Conservation (phyloP, 1,139 yeast species). For the Suhomyces chickasaworum region DNA sequence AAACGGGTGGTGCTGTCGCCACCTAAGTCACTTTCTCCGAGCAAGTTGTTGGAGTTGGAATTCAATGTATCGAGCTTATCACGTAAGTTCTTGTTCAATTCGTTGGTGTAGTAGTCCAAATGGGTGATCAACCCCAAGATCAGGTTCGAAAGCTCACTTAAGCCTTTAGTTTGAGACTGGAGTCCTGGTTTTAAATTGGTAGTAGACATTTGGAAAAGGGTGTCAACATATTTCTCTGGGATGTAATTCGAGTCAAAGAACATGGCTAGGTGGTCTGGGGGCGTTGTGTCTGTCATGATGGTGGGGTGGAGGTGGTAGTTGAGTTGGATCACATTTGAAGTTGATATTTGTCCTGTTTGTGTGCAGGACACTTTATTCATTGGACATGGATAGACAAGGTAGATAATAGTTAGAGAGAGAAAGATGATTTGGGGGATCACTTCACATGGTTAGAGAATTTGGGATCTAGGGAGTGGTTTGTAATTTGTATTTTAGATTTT, state of each 20-base stretch:
- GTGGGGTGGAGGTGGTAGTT: too few relatives aligned
- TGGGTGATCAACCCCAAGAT: slow-evolving; percentile 52
- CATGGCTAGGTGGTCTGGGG: slow-evolving; percentile 28
- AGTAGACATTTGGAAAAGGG: slow-evolving; percentile 31
- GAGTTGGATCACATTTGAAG: neutral
- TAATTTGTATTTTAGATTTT: too few relatives aligned
- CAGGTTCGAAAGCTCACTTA: slow-evolving; percentile 29
- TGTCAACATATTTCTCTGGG: slow-evolving; percentile 41
- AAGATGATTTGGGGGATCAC: too few relatives aligned
- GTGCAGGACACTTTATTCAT: neutral
- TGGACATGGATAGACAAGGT: too few relatives aligned
- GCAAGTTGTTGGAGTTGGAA: slow-evolving; percentile 18
- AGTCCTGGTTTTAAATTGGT: slow-evolving; percentile 1
- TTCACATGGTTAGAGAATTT: too few relatives aligned
- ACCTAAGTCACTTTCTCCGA: slow-evolving; percentile 12
- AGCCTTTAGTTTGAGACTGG: slow-evolving; percentile 3
- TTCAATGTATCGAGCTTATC: slow-evolving; percentile 47
- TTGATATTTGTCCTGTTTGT: neutral
- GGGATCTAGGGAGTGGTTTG: too few relatives aligned
- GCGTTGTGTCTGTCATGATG: neutral
- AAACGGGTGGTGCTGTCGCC: slow-evolving; percentile 43
- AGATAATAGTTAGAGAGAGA: too few relatives aligned
- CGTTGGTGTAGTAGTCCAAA: slow-evolving; percentile 62
- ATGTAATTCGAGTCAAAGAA: slow-evolving; percentile 45
- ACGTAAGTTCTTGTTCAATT: slow-evolving; percentile 53